These are phyloP conservation scores for Podila verticillata DNA, from an alignment of 192 early-diverging fungal species.

Conservation along the genomic window DNA sequence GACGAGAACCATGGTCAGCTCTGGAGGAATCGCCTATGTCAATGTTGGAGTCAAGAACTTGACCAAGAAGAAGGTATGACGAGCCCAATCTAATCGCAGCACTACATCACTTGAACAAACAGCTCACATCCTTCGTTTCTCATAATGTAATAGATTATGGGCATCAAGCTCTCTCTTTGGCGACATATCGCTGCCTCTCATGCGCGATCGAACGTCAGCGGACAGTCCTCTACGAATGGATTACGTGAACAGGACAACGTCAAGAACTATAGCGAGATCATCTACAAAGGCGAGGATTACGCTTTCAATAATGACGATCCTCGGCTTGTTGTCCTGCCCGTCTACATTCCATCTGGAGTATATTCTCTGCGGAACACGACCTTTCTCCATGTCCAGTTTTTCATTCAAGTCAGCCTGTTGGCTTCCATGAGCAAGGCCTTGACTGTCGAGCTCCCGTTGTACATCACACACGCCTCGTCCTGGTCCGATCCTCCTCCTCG, in stretches of 20 bases:
- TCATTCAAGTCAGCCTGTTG: conserved; percentile 47
- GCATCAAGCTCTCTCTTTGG: conserved; percentile 46
- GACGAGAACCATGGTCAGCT: conserved; percentile 46
- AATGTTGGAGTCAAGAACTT: conserved; percentile 46
- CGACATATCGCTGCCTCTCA: conserved; percentile 24
- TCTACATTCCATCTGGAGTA: conserved; percentile 43
- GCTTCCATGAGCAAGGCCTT: conserved; percentile 43
- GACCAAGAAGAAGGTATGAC: conserved; percentile 40
- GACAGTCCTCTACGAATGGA: neutral
- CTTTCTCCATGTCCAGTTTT: conserved; percentile 37
- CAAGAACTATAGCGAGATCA: conserved; percentile 48
- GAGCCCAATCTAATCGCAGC: neutral
- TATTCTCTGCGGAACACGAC: conserved; percentile 41
- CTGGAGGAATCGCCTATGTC: conserved; percentile 46
- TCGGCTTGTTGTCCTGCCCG: conserved; percentile 27
- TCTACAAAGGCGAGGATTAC: conserved; percentile 49
- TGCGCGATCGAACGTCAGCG: conserved; percentile 4
- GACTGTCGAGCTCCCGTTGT: conserved; percentile 37
- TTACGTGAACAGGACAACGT: conserved; percentile 34
- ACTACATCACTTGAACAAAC: neutral
- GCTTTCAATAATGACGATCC: conserved; percentile 40
- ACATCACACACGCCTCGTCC: conserved; percentile 43
- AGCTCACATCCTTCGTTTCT: neutral
- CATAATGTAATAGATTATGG: conserved; percentile 28
- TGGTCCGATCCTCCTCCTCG: conserved; percentile 50